Conservation (phyloP, 805 yeast genomes). For the Sugiyamaella smithiae region DNA sequence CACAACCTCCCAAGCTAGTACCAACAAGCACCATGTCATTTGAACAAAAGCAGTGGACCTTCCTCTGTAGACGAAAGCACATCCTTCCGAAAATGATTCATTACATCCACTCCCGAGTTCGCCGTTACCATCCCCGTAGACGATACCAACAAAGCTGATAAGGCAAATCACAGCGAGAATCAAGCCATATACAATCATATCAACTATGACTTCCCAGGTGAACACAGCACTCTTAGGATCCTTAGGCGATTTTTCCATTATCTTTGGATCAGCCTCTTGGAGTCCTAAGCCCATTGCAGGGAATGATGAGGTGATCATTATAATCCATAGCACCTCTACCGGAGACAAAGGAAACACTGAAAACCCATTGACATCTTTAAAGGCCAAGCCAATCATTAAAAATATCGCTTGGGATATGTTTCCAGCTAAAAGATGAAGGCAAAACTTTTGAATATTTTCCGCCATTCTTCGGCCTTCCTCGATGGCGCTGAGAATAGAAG, state of each 20-base stretch:
- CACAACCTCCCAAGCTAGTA: constrained; percentile 82
- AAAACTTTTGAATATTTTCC: constrained; percentile 73
- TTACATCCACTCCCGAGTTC: constrained; percentile 66
- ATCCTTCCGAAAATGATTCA: constrained; percentile 42
- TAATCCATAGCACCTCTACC: constrained; percentile 75
- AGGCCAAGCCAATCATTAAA: constrained; percentile 69
- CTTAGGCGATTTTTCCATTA: constrained; percentile 64
- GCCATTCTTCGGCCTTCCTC: constrained; percentile 82
- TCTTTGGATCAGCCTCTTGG: constrained; percentile 60
- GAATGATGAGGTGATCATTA: constrained; percentile 74
- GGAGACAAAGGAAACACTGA: constrained; percentile 84
- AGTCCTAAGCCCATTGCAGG: constrained; percentile 83
- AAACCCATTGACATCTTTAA: constrained; percentile 55
- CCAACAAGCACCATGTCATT: constrained; percentile 82
- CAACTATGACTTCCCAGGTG: constrained; percentile 63
- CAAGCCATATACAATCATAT: constrained; percentile 70
- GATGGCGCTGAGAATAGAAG: constrained; percentile 72
- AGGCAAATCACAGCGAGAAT: constrained; percentile 71
- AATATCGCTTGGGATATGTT: constrained; percentile 70
- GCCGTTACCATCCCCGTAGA: constrained; percentile 67
- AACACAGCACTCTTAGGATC: constrained; percentile 54
- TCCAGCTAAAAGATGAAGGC: constrained; percentile 66
- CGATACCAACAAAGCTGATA: constrained; percentile 58
- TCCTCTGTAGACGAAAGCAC: constrained; percentile 66
- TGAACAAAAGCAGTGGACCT: constrained; percentile 76